A percentile compares a stretch with the other conserved stretches of the same genome.
These are phyloP conservation scores for Elaeis oleifera DNA, from an alignment of 202 grass and related monocot genomes.

Conservation along the genomic window DNA sequence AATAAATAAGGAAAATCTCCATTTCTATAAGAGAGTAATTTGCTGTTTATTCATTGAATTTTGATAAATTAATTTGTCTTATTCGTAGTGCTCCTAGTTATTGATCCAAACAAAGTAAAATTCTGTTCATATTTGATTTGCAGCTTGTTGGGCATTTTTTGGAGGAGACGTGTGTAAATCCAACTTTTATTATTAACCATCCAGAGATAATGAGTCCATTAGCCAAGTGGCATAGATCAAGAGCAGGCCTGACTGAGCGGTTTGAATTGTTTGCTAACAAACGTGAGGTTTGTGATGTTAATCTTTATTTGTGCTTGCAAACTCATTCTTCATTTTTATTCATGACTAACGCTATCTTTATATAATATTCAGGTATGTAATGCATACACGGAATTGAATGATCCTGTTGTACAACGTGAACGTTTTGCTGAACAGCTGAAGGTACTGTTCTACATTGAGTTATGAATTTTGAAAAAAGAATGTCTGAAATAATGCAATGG, in stretches of 20 bases:
- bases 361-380: conserved; percentile 72
- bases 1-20: too few relatives aligned
- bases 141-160: conserved; percentile 95
- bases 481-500: too few relatives aligned
- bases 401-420: conserved; percentile 86
- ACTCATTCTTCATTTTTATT: too few relatives aligned
- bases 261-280: conserved; percentile 97
- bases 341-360: conserved; percentile 1
- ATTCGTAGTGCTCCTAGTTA: too few relatives aligned
- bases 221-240: conserved; percentile 81
- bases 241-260: conserved; percentile 62
- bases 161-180: conserved; percentile 83
- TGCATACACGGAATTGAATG: conserved; percentile 87
- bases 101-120: too few relatives aligned
- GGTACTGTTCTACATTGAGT: conserved; percentile 33
- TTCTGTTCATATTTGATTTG: conserved; percentile 15
- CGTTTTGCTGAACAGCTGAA: conserved; percentile 91
- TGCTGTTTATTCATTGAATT: too few relatives aligned
- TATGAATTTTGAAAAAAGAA: neutral
- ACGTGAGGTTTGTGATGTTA: conserved; percentile 52
- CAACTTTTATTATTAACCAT: conserved; percentile 92
- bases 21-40: too few relatives aligned
- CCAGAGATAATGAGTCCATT: conserved; percentile 99
- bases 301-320: neutral
- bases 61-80: too few relatives aligned